phyloP scores from a whole-genome alignment of 257 asterid species.

The Jacaranda mimosifolia region DNA sequence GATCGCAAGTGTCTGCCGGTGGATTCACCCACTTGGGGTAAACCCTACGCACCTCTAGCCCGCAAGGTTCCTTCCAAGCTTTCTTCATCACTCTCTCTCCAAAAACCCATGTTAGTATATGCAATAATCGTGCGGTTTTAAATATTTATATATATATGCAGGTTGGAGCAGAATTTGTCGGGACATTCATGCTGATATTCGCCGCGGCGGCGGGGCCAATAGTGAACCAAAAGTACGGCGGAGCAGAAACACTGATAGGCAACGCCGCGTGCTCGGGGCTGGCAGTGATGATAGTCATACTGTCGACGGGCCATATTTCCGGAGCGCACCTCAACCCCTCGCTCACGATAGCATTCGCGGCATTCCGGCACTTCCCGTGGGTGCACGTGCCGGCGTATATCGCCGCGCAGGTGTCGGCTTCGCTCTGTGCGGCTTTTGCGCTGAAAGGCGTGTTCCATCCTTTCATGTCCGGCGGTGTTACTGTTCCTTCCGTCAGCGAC shows the following conservation, averaged over 20 bases:
- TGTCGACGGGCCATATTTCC: constrained; percentile 91
- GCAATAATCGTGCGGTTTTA: no score
- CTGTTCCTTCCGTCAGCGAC: constrained; percentile 71
- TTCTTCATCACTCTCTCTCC: no score
- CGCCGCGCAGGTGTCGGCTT: constrained; percentile 83
- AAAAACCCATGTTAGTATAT: no score
- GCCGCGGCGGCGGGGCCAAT: constrained; percentile 89
- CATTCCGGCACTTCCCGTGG: constrained; percentile 95
- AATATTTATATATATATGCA: no score
- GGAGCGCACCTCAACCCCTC: constrained; percentile 96
- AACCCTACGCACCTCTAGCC: no score
- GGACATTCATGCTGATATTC: constrained; percentile 89
- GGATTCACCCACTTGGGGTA: no score
- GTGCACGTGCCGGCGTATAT: constrained; percentile 86
- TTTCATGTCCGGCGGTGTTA: constrained; percentile 85
- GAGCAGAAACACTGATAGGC: constrained; percentile 77
- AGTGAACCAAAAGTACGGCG: constrained; percentile 82
- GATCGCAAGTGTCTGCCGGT: no score
- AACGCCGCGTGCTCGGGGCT: constrained; percentile 86
- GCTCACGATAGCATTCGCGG: constrained; percentile 86
- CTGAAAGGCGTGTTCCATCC: constrained; percentile 86
- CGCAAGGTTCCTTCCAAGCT: no score
- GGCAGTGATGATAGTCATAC: constrained; percentile 88
- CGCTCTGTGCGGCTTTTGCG: constrained; percentile 89
- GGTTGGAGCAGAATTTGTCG: constrained; percentile 98